Evolutionary conservation across 345 rosid genomes (phyloP), one percentile per base, ranked within the genome.

Genomic region (Rhodamnia argentea): DNA sequence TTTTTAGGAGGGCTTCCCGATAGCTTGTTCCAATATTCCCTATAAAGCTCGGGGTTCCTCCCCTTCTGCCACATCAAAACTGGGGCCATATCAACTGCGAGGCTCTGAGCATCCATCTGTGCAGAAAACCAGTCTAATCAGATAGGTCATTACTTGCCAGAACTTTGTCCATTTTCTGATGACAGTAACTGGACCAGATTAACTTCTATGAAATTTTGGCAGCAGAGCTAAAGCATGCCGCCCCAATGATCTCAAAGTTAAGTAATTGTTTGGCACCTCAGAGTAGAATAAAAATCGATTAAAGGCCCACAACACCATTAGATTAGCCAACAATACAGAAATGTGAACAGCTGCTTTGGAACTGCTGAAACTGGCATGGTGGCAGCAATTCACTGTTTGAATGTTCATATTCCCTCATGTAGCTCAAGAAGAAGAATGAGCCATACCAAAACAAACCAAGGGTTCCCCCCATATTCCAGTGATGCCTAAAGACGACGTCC

Each of bases 21-120:
- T 26, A 91, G 89, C n/a, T 90, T 91, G 89, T 88, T 95, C 98
- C 98, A 96, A 60, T 93, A 96, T 88, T 93, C 93, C 83, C 90
- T 85, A 85, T 94, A 94, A 60, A 87, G 87, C 86, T 96, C 98
- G 16, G 97, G 97, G 84, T 90, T 91, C 75, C 84, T 88, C 85
- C 88, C 97, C 84, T 93, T 92, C 90, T 88, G 92, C 99, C 99
- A 97, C 99, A 97, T 94, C 74, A 97, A 90, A 83, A 97, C 90
- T 6, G 98, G 96, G 83, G 98, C 95, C 91, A 95, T 94, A 87
- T 95, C 99, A 96, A 92, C 85, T 47, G 98, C 97, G 85, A 97
- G 93, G 88, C 93, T 91, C 55, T 92, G 93, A 29, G 95, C 94
- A 94, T 97, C 99, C 99, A 97, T 94, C 99, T 97, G 89, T 57